Conservation (phyloP, 2,329 filamentous ascomycete genomes). For the Penicillium sp. region DNA sequence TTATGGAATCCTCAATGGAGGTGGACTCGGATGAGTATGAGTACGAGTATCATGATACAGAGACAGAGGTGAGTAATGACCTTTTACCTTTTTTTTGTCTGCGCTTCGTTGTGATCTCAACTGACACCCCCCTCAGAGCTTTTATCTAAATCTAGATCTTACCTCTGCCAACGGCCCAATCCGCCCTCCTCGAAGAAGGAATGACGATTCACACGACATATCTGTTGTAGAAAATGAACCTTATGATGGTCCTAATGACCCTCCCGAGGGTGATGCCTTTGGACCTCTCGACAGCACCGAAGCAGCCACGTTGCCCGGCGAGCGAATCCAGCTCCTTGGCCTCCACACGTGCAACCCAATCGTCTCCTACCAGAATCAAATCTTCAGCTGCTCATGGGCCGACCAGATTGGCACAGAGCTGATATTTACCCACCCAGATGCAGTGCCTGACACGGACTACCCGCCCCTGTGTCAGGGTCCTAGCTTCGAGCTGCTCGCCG, state of each 20-base stretch:
- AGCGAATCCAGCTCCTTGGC: conserved; percentile 74
- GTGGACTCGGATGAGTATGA: conserved; percentile 57
- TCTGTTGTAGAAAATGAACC: not conserved
- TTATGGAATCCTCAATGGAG: conserved; percentile 22
- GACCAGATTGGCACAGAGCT: conserved; percentile 82
- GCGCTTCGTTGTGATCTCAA: not conserved
- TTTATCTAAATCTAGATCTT: conserved; percentile 62
- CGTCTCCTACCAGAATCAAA: conserved; percentile 73
- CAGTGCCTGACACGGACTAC: conserved; percentile 26
- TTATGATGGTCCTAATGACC: conserved; percentile 7
- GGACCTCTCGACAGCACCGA: conserved; percentile 42
- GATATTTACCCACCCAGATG: conserved; percentile 59
- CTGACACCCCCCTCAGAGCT: conserved; percentile 42
- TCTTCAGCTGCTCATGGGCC: conserved; percentile 80
- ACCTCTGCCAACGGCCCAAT: conserved; percentile 45
- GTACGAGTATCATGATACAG: conserved; percentile 58
- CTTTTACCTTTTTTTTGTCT: not conserved
- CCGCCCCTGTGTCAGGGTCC: conserved; percentile 41
- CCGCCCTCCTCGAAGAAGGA: conserved; percentile 32
- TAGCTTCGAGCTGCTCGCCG: conserved; percentile 70
- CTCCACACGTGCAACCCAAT: conserved; percentile 75
- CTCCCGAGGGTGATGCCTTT: conserved; percentile 29
- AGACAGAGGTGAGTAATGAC: conserved; percentile 49
- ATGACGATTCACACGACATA: conserved; percentile 9
- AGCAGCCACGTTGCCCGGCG: conserved; percentile 20